phyloP scores from a whole-genome alignment of 2,329 filamentous ascomycete species.

The Claviceps africana region DNA sequence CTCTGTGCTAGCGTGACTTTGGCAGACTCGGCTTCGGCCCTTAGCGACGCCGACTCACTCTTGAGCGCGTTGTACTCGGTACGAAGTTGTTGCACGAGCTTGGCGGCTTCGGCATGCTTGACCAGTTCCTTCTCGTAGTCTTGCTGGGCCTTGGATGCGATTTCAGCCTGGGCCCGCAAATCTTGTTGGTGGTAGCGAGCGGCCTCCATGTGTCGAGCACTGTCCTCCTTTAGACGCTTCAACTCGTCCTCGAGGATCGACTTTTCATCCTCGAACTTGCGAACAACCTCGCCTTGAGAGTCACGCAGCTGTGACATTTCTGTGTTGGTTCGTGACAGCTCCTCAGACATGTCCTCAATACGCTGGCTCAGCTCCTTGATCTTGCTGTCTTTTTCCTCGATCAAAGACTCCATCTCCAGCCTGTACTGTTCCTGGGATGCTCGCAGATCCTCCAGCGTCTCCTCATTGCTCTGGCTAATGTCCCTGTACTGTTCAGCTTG shows the following conservation, averaged over 20 bases:
- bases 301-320: constrained; percentile 72
- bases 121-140: constrained; percentile 90
- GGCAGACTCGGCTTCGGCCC: constrained; percentile 72
- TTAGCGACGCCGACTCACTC: constrained; percentile 59
- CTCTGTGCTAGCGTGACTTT: constrained; percentile 66
- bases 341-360: constrained; percentile 67
- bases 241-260: constrained; percentile 65
- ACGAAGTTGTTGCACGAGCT: constrained; percentile 64
- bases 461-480: constrained; percentile 76
- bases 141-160: constrained; percentile 82
- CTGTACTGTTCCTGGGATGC: constrained; percentile 74
- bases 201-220: constrained; percentile 63
- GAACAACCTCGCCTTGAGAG: constrained; percentile 60
- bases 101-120: constrained; percentile 91
- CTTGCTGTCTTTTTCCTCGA: constrained; percentile 64
- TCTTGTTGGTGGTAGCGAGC: constrained; percentile 81
- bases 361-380: constrained; percentile 73
- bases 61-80: constrained; percentile 71
- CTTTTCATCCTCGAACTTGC: constrained; percentile 70
- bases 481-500: constrained; percentile 80
- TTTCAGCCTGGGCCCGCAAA: constrained; percentile 82
- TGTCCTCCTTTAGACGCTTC: constrained; percentile 67
- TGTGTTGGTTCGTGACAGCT: constrained; percentile 67
- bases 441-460: constrained; percentile 66
- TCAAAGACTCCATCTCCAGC: constrained; percentile 65